phyloP scores from a whole-genome alignment of 768 basidiomycete genomes.

The Trametes gibbosa region DNA sequence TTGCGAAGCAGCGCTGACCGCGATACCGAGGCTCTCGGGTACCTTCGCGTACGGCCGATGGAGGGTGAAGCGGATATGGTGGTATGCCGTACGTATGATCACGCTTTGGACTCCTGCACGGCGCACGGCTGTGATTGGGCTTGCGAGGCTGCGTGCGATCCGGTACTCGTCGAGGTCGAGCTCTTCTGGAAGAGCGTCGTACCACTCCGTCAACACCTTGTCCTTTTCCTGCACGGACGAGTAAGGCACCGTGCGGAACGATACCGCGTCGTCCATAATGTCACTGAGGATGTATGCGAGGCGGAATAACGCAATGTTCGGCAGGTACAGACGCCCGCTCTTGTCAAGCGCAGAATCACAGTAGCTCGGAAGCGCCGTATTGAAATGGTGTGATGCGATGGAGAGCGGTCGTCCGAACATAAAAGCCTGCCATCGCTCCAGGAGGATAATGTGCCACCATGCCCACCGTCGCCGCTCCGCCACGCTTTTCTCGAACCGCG shows the following conservation, averaged over 20 bases:
- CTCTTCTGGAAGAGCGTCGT: slow-evolving; percentile 71
- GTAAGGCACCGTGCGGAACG: slow-evolving; percentile 70
- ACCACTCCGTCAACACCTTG: slow-evolving; percentile 68
- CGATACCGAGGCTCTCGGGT: slow-evolving; percentile 58
- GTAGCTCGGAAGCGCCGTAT: slow-evolving; percentile 72
- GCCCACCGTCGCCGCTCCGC: slow-evolving; percentile 84
- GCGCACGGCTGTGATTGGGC: slow-evolving; percentile 53
- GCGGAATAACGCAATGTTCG: slow-evolving; percentile 71
- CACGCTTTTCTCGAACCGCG: slow-evolving; percentile 63
- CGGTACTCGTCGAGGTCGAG: slow-evolving; percentile 75
- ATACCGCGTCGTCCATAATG: slow-evolving; percentile 83
- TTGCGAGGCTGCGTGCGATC: slow-evolving; percentile 70
- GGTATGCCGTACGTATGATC: slow-evolving; percentile 72
- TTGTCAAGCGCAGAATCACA: slow-evolving; percentile 64
- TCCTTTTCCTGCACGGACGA: slow-evolving; percentile 73
- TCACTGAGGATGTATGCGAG: slow-evolving; percentile 79
- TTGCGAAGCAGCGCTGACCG: slow-evolving; percentile 73
- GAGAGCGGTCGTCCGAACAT: slow-evolving; percentile 78
- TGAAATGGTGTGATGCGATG: slow-evolving; percentile 80
- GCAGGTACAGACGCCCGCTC: slow-evolving; percentile 61
- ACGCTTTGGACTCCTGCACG: slow-evolving; percentile 79
- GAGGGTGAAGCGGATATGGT: slow-evolving; percentile 82
- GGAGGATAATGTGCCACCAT: slow-evolving; percentile 85
- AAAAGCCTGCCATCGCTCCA: slow-evolving; percentile 88
- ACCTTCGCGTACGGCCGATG: slow-evolving; percentile 69